These are phyloP conservation scores for Chlorella variabilis DNA, from an alignment of 163 green algal genomes.

Conservation along the genomic window DNA sequence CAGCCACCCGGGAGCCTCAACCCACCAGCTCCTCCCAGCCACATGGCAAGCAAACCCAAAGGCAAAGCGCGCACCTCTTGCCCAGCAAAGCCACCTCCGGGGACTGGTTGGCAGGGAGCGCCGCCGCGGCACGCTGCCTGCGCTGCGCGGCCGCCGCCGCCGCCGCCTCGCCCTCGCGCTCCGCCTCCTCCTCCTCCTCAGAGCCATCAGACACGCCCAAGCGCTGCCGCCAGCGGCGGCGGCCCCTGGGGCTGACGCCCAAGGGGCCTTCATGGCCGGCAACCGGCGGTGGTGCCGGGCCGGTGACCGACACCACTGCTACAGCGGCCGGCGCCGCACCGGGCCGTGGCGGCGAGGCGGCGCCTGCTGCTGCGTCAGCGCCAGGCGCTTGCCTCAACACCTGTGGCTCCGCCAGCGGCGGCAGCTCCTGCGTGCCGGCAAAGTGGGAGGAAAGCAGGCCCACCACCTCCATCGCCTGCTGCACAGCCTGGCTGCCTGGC, in stretches of 20 bases:
- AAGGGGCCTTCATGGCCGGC: too few relatives aligned
- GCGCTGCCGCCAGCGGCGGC: conserved; percentile 17
- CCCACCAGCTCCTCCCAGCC: too few relatives aligned
- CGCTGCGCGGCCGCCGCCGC: background rate
- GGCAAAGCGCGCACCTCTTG: too few relatives aligned
- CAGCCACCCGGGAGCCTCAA: too few relatives aligned
- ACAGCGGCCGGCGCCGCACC: background rate
- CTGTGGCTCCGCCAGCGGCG: background rate
- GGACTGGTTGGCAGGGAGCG: background rate
- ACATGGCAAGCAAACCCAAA: too few relatives aligned
- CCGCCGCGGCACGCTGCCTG: background rate
- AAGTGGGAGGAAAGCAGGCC: conserved; percentile 8
- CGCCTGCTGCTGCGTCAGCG: background rate
- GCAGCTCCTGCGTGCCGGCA: conserved; percentile 16
- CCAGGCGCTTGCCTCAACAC: background rate
- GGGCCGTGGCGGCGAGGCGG: background rate
- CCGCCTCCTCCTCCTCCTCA: conserved; percentile 1
- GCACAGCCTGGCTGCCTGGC: conserved; percentile 14
- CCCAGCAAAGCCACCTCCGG: background rate
- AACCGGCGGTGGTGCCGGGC: background rate
- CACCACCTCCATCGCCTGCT: background rate
- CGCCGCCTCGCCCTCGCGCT: background rate
- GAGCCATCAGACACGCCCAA: background rate
- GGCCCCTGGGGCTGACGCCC: background rate
- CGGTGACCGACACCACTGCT: background rate